Base-by-base conservation (phyloP, 2,329 filamentous ascomycete genomes). In the Fusarium sp. region DNA sequence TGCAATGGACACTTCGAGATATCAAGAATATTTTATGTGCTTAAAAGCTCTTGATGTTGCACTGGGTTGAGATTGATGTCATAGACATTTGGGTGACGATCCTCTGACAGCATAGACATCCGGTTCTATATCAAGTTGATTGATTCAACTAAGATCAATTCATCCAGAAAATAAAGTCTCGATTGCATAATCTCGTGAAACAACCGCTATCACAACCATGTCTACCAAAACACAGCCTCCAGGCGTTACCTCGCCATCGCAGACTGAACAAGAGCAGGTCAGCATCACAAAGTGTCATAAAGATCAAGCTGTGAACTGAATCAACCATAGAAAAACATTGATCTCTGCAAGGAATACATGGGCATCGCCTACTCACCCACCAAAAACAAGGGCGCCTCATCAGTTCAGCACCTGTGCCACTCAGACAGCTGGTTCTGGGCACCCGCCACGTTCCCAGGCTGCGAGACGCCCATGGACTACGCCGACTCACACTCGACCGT, bases 401-500 rank as follows among this genome's bases (percentile, higher is more conserved):
- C 62, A 39, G 66, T 58, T 7, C 43, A 51, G 17, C 62, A 64
- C 31, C 51, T 67, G 42, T 68, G 64, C 22, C 66, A 68, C 49
- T 7, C 46, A 20, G 51, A 70, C 43, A 69, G 66, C 42, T 70
- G 68, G 66, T 68, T 66, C 45, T 69, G 64, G 66, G 60, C 42
- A 13, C 64, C 66, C 22, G 60, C 66, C 6, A 69, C 66, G 28
- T 69, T 68, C 22, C 64, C 60, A 13, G 64, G 60, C 20, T 62
- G 64, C 40, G 60, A 69, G 53, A 69, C 66, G 14, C 66, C 64
- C 22, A 59, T 68, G 56, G 64, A 68, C 52, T 72, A 74, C 50
- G 72, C 72, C n/a, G 68, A 72, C 17, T 73, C 72, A 31, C 70
- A 73, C 61, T 56, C 68, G 9, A 48, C 44, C 17, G 61, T 71